A percentile compares a stretch with the other conserved stretches of the same genome.
Evolutionary conservation across 208 protist species (phyloP).

Genomic region (Wallacemonas rigidus): DNA sequence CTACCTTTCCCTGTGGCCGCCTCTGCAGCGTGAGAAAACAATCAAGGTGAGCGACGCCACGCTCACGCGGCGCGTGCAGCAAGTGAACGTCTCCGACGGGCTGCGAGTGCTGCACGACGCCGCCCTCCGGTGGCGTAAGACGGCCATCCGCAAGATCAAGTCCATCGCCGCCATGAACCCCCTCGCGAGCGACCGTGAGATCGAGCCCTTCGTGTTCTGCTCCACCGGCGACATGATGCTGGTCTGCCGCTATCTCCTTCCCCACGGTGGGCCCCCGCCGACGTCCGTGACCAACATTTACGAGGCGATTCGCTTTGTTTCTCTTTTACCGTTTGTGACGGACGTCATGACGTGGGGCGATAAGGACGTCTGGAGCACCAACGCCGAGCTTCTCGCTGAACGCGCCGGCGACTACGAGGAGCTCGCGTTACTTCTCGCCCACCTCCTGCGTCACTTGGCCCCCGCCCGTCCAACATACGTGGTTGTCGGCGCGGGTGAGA

Average conservation of each 20-base stretch:
- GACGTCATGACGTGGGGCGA: conserved; percentile 66
- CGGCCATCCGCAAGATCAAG: conserved; percentile 40
- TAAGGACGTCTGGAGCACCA: conserved; percentile 78
- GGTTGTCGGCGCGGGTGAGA: conserved; percentile 54
- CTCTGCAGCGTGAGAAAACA: conserved; percentile 49
- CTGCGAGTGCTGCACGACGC: conserved; percentile 66
- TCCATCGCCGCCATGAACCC: conserved; percentile 59
- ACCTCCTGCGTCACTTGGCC: conserved; percentile 70
- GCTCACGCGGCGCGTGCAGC: conserved; percentile 35
- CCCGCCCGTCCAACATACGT: conserved; percentile 59
- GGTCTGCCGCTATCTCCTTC: conserved; percentile 70
- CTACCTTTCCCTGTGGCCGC: conserved; percentile 82
- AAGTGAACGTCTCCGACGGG: conserved; percentile 57
- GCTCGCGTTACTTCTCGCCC: conserved; percentile 73
- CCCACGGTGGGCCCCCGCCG: conserved; percentile 61
- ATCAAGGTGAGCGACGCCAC: conserved; percentile 31
- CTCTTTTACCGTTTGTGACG: conserved; percentile 59
- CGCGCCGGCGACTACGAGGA: conserved; percentile 75
- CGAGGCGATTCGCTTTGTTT: conserved; percentile 82
- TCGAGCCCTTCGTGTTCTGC: conserved; percentile 78
- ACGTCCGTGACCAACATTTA: conserved; percentile 46
- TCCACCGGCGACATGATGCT: conserved; percentile 74
- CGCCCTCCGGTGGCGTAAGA: conserved; percentile 58
- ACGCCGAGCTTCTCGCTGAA: conserved; percentile 67
- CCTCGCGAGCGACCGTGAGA: conserved; percentile 46